Percentiles rank a stretch among this genome's conserved stretches.
phyloP scores from a whole-genome alignment of 2,329 filamentous ascomycete genomes.

The Cadophora sp. region DNA sequence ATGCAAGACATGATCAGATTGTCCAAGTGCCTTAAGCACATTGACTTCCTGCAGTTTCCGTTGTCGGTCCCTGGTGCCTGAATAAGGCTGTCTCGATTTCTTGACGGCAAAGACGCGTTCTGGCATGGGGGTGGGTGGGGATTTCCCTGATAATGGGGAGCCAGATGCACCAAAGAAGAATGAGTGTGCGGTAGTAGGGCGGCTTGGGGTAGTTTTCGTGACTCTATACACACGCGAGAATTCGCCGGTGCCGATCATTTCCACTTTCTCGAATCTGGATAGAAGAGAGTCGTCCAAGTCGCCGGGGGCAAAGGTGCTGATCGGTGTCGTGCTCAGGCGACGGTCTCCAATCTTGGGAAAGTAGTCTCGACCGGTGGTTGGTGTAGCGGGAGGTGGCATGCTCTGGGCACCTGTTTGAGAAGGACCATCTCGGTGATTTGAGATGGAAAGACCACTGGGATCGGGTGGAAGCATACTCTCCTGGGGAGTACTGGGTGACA shows the following conservation, averaged over 20 bases:
- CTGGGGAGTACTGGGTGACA: conserved; percentile 78
- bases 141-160: conserved; percentile 55
- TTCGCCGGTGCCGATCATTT: conserved; percentile 83
- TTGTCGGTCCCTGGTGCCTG: conserved; percentile 80
- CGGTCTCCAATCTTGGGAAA: conserved; percentile 63
- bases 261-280: conserved; percentile 80
- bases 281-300: conserved; percentile 79
- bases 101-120: conserved; percentile 87
- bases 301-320: conserved; percentile 72
- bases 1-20: conserved; percentile 84
- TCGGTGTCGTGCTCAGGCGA: conserved; percentile 69
- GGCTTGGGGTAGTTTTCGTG: conserved; percentile 50
- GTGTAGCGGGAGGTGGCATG: conserved; percentile 78
- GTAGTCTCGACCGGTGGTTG: conserved; percentile 67
- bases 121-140: conserved; percentile 60
- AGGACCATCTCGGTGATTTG: conserved; percentile 57
- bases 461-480: conserved; percentile 79
- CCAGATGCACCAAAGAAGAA: conserved; percentile 49
- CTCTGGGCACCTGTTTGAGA: conserved; percentile 44
- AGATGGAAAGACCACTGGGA: conserved; percentile 83
- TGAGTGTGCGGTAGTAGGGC: conserved; percentile 51
- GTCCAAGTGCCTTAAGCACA: conserved; percentile 76
- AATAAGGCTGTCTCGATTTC: conserved; percentile 83
- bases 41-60: conserved; percentile 84
- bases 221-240: conserved; percentile 94